A percentile compares a stretch with the other conserved stretches of the same genome.
phyloP scores from a whole-genome alignment of 1,139 yeast species.

The Suhomyces taliae region DNA sequence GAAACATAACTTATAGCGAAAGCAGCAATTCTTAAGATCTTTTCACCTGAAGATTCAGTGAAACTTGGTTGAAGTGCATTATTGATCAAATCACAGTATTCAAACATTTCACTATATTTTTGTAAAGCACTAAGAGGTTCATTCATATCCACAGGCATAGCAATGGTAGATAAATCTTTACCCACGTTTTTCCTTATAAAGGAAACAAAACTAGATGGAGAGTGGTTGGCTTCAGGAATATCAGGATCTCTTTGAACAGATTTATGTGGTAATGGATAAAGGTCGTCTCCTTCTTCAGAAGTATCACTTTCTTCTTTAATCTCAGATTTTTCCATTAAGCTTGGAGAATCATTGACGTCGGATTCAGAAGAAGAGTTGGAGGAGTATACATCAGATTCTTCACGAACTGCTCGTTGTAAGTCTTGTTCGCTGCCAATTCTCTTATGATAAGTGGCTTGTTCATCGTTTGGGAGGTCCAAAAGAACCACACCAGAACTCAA shows the following conservation, averaged over 20 bases:
- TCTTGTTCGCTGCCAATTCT: conserved; percentile 11
- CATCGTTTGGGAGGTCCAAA: conserved; percentile 21
- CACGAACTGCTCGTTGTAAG: background rate
- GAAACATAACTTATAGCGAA: conserved; percentile 81
- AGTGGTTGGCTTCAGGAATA: conserved; percentile 57
- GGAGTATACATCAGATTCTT: conserved; percentile 11
- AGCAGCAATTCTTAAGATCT: conserved; percentile 69
- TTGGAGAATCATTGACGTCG: background rate
- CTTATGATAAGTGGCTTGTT: conserved; percentile 10
- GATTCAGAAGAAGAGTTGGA: conserved; percentile 14
- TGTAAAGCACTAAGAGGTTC: conserved; percentile 88
- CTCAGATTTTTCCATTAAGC: background rate
- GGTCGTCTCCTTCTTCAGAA: conserved; percentile 25
- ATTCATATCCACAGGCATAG: conserved; percentile 93
- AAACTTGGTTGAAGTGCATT: conserved; percentile 50
- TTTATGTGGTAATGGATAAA: conserved; percentile 66
- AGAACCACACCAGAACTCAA: conserved; percentile 37
- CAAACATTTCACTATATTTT: conserved; percentile 74
- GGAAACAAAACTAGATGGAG: conserved; percentile 81
- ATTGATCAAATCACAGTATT: conserved; percentile 67
- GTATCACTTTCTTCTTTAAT: conserved; percentile 2
- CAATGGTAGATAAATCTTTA: conserved; percentile 78
- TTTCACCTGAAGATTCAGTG: conserved; percentile 51
- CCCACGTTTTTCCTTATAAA: conserved; percentile 89
- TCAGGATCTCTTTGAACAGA: conserved; percentile 57